Percentiles rank a stretch among this genome's conserved stretches.
These are phyloP conservation scores for Hapsidospora chrysogenum DNA, from an alignment of 495 filamentous ascomycete species.

Conservation along the genomic window DNA sequence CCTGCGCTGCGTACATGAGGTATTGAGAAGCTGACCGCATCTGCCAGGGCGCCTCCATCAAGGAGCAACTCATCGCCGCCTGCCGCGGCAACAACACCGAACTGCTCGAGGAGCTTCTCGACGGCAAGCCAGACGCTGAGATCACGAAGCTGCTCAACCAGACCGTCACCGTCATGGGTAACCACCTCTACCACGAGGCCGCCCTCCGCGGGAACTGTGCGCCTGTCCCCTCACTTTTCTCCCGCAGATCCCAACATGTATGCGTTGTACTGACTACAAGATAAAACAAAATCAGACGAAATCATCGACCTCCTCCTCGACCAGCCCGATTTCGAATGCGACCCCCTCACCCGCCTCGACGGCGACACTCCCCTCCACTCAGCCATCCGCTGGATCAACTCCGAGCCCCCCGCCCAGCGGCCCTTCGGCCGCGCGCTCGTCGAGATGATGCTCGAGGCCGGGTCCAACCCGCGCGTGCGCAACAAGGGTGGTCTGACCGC, in stretches of 20 bases:
- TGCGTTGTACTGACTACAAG: not conserved
- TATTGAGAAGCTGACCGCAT: not conserved
- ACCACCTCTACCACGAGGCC: slow-evolving; percentile 77
- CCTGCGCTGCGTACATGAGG: too few relatives aligned
- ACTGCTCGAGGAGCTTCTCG: slow-evolving; percentile 47
- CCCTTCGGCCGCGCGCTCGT: slow-evolving; percentile 53
- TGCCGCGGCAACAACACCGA: slow-evolving; percentile 83
- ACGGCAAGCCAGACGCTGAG: slow-evolving; percentile 23
- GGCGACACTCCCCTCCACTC: slow-evolving; percentile 82
- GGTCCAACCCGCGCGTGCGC: slow-evolving; percentile 27
- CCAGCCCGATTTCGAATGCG: slow-evolving; percentile 87
- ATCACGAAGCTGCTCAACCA: slow-evolving; percentile 65
- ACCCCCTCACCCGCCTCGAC: slow-evolving; percentile 65
- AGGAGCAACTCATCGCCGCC: slow-evolving; percentile 82
- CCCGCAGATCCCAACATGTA: not conserved
- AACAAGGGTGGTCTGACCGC: slow-evolving; percentile 60
- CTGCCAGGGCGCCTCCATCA: slow-evolving; percentile 61
- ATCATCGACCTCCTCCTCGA: slow-evolving; percentile 85
- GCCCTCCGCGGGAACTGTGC: slow-evolving; percentile 72
- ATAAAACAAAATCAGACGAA: slow-evolving; percentile 41
- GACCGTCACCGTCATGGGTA: slow-evolving; percentile 69
- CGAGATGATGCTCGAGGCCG: slow-evolving; percentile 86
- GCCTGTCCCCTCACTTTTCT: slow-evolving; percentile 7
- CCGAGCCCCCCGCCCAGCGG: slow-evolving; percentile 35
- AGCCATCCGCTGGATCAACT: slow-evolving; percentile 72